Base-by-base conservation (phyloP, 192 early-diverging fungal genomes). In the Backusella sp. region DNA sequence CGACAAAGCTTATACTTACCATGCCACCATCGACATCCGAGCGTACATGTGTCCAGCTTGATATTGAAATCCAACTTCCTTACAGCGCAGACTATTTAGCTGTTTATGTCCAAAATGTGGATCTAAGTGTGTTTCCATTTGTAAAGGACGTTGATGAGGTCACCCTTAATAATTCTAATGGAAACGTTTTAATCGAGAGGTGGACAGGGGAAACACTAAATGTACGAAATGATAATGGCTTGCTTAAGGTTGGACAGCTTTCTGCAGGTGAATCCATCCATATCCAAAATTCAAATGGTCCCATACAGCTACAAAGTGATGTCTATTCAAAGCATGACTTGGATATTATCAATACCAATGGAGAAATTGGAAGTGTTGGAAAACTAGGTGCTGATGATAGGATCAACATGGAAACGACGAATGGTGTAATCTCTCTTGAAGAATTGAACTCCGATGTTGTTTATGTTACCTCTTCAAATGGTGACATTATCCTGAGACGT, bases 21-120 rank as follows among this genome's bases (percentile, higher is more conserved):
- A 49, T 71, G 44, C 70, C 70, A 30, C 21, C 41, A 30, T 11
- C n/a, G 1, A 12, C 3, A 49, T 23, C 23, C 26, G 39, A 42
- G 32, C 39, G 42, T 30, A 41, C 35, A 15, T 71, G 70, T 30
- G 26, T 71, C 23, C 21, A 71, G 17, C 28, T 71, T 19, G 42
- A 71, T 49, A 71, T 71, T 6, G 70, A 71, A 28, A 71, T 71
- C 11, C 21, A 44, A 30, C 42, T 71, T 19, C 70, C 70, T 49
- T 44, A 49, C 30, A 46, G 39, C 30, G 44, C 70, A 30, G 21
- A 44, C 26, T 30, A 19, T 15, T 15, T 71, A 11, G 5, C 39
- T 30, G 49, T 71, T 44, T 3, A 30, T 15, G 44, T 28, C 6
- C 9, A 36, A 30, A 71, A 71, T 17, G 28, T 71, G 1, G 44